Percentiles rank a stretch among this genome's conserved stretches.
Conservation (phyloP, 306 rosid species). For the Citrullus amarus region DNA sequence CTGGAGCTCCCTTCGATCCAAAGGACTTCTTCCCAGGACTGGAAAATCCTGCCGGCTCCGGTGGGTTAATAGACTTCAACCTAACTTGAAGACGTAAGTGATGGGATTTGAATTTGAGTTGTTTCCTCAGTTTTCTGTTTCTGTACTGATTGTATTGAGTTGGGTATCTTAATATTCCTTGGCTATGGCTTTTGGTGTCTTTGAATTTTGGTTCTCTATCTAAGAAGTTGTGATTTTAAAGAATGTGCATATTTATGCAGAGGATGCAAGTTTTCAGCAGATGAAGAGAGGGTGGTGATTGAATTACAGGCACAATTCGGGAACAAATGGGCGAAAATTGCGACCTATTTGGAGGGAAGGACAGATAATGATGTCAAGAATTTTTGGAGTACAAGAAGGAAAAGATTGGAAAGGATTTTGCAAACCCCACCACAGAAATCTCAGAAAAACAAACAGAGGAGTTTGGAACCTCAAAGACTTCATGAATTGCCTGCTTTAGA, state of each 20-base stretch:
- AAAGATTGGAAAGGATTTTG: constrained; percentile 31
- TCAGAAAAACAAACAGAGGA: constrained; percentile 25
- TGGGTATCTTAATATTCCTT: not conserved
- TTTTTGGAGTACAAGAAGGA: constrained; percentile 48
- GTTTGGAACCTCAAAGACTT: not conserved
- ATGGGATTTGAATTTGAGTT: not conserved
- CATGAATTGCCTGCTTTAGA: not conserved
- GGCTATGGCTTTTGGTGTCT: not conserved
- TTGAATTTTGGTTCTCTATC: not conserved
- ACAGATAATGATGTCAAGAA: constrained; percentile 62
- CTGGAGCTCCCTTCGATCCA: constrained; percentile 75
- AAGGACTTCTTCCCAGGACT: constrained; percentile 36
- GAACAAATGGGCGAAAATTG: constrained; percentile 63
- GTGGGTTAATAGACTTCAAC: constrained; percentile 54
- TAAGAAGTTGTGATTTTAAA: not conserved
- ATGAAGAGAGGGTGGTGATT: constrained; percentile 49
- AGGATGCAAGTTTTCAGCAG: constrained; percentile 50
- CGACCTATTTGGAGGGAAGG: constrained; percentile 42
- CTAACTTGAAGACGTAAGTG: constrained; percentile 42
- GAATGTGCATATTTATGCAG: constrained; percentile 12
- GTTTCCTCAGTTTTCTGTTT: not conserved
- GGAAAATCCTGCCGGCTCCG: constrained; percentile 56
- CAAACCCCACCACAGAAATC: constrained; percentile 23
- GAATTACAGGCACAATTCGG: constrained; percentile 50
- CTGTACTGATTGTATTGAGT: not conserved